Evolutionary conservation across 2,329 filamentous ascomycete species (phyloP), one percentile per base, ranked within the genome.

Genomic region (Colletotrichum neosansevieriae): DNA sequence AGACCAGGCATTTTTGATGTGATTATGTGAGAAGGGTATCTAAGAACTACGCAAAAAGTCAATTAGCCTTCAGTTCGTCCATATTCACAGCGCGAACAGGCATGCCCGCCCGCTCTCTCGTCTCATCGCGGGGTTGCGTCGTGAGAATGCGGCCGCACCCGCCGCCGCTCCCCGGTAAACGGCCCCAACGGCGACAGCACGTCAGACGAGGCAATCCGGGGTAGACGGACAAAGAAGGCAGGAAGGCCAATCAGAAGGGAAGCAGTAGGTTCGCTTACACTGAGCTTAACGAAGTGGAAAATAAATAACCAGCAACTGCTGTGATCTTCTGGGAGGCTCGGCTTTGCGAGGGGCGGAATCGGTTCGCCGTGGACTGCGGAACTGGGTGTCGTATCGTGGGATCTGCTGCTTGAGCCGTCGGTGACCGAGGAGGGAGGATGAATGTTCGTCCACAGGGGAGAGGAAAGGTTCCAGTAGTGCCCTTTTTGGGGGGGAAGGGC

Each of bases 1-100:
- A 79, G 72, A 73, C 78, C 79, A 69, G 82, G 77, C 82, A 84
- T 83, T 53, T 59, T 79, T 70, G 45, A 45, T 58, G 44, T 53
- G 29, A 58, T 65, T 69, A 36, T 44, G 3, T 32, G 44, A 50
- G 58, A 53, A 21, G 61, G 47, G 40, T 68, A 68, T 68, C 54
- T 53, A 65, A 40, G 38, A 59, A 60, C 66, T 68, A 7, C 12
- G n/a, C 29, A 47, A 12, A 21, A 58, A 45, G 17, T 51, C 29
- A 45, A 32, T 51, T 15, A 44, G 15, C 21, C 7, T n/a, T 51
- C 6, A 9, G 15, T 10, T 40, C 32, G 58, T 13, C 12, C 47
- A 34, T 21, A 13, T 2, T 42, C 4, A 32, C 34, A 15, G 7
- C 6, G 6, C 13, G 7, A n/a, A 7, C 3, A 19, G 29, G 2